Base-by-base conservation (phyloP, 2,329 filamentous ascomycete genomes). In the Fusarium anthophilum region DNA sequence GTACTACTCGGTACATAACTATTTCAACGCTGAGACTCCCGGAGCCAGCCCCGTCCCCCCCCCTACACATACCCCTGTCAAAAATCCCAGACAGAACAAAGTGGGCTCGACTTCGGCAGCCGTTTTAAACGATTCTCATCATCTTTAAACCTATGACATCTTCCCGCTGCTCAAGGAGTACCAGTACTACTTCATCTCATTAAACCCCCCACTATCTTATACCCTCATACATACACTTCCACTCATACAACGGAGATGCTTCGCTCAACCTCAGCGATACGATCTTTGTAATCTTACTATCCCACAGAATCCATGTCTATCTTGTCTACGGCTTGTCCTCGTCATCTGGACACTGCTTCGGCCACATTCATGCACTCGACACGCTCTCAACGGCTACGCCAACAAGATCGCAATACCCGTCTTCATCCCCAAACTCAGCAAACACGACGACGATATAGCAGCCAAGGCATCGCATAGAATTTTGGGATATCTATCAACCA, bases 221-320 rank as follows among this genome's bases (percentile, higher is more conserved):
- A 39, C 38, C 20, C 38, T 22, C 20, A 39, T 22, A 60, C 44
- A 38, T 39, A 28, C 22, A 41, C n/a, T 44, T 56, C 30, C 22
- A 56, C 30, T 22, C 39, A 47, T 35, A n/a, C 43, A n/a, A 65
- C 39, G 15, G 64, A 63, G 56, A 74, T 74, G 72, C 64, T 63
- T 50, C 72, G 26, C 39, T 24, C 38, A 43, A 32, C 20, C 13
- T 28, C n/a, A 20, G 26, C 60, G 35, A 65, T 50, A 72, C 51
- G 38, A 60, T 57, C 35, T 48, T 67, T 69, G 26, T 75, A 68
- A 65, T 72, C 62, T 75, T 39, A 60, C 47, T 48, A n/a, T 30
- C 41, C 41, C 32, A 44, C 62, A 75, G 65, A 72, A 75, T 70
- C 72, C 69, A 75, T 75, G 72, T 75, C 59, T 75, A 73, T 68